Base-by-base conservation (phyloP, 1,284 basidiomycete species). In the Caloboletus firmus region DNA sequence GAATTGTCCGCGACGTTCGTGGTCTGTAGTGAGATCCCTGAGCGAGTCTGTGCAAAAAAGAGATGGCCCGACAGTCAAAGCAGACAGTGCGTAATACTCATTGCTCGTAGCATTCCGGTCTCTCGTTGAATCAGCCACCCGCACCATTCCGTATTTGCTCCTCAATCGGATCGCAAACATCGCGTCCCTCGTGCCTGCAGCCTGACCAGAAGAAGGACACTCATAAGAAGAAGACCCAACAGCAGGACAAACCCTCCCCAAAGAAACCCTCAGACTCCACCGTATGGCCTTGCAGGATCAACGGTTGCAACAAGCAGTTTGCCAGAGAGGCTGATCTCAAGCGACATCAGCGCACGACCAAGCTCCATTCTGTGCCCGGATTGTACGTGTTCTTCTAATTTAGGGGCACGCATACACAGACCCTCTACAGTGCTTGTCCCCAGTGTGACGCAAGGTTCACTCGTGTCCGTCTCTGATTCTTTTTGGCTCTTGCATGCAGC, bases 371-470 rank as follows among this genome's bases (percentile, higher is more conserved):
- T 5, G 76, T 82, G 67, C 85, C 86, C 31, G 80, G 80, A 63
- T 89, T 84, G 87, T 89, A 65, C 68, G 85, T 80, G 18, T 49
- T 34, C 43, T 44, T 48, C 45, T 48, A 35, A 59, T 61, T 47
- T 57, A 55, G 48, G 56, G 54, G 47, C 49, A 56, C 42, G 40
- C 54, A 45, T 55, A 43, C 51, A 62, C 49, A 44, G 22, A 50
- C 45, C 59, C 51, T 63, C 40, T 58, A 18, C 54, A 89, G 87
- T 70, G 74, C 80, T 43, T 89, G 87, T 70, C 85, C 86, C 4
- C 85, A 89, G 63, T 89, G 87, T 59, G 85, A 89, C 63, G 84
- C 87, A 39, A 83, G 81, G 24, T 89, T 89, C 65, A 89, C 87
- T 44, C 74, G 87, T 69, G 87, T 88, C 68, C 67, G 84, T 78